phyloP scores from a whole-genome alignment of 805 yeast species.

The Cyberlindnera mrakii region DNA sequence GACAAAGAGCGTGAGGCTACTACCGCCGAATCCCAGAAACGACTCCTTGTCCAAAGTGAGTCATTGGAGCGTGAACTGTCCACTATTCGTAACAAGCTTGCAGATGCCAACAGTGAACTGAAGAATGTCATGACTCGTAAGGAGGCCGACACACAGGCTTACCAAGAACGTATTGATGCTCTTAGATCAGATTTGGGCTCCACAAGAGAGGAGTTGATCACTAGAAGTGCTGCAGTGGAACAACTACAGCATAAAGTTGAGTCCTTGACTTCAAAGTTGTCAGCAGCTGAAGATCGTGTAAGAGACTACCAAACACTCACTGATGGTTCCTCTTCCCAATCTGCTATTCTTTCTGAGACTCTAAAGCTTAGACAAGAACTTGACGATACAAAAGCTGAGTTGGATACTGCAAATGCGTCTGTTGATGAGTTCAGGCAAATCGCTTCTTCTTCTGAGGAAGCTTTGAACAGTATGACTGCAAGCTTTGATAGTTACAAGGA shows the following conservation, averaged over 20 bases:
- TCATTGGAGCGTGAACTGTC: conserved; percentile 43
- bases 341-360: conserved; percentile 27
- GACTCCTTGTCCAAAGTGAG: conserved; percentile 44
- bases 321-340: conserved; percentile 20
- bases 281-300: conserved; percentile 24
- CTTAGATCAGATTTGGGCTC: conserved; percentile 39
- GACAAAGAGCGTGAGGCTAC: conserved; percentile 56
- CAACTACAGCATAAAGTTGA: conserved; percentile 33
- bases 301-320: conserved; percentile 25
- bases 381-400: conserved; percentile 45
- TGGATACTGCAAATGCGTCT: conserved; percentile 51
- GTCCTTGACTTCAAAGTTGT: conserved; percentile 25
- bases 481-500: conserved; percentile 44
- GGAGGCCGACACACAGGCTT: conserved; percentile 50
- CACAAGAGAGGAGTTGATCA: conserved; percentile 35
- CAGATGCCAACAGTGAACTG: conserved; percentile 44
- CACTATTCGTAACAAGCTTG: conserved; percentile 38
- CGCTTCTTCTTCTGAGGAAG: conserved; percentile 60
- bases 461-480: conserved; percentile 47
- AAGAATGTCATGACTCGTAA: conserved; percentile 44
- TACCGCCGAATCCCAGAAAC: conserved; percentile 41
- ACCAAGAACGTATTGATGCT: conserved; percentile 55
- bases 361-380: conserved; percentile 31
- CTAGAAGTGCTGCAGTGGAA: conserved; percentile 35
- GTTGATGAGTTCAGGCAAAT: conserved; percentile 57